Conservation (phyloP, 2,329 filamentous ascomycete species). For the Albifimbria verrucaria region DNA sequence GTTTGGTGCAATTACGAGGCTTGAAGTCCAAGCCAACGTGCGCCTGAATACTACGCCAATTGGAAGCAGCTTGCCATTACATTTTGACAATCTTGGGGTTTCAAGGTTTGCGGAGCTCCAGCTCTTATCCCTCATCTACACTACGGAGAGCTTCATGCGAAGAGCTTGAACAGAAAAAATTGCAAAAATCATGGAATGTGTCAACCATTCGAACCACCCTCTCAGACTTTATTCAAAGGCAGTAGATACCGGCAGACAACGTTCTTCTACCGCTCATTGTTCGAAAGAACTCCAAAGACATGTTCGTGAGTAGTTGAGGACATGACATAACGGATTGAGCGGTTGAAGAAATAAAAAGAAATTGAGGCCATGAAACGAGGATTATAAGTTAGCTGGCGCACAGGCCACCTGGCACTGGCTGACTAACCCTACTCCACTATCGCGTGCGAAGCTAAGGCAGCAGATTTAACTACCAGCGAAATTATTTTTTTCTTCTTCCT, state of each 20-base stretch:
- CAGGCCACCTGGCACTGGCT: slow-evolving; percentile 15
- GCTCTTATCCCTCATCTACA: no score
- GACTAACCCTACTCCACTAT: slow-evolving; percentile 17
- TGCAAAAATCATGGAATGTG: slow-evolving; percentile 45
- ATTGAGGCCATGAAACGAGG: not conserved
- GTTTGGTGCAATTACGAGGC: no score
- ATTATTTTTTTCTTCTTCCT: slow-evolving; percentile 10
- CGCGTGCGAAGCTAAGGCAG: slow-evolving; percentile 2
- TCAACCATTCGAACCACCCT: slow-evolving; percentile 82
- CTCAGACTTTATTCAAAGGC: slow-evolving; percentile 75
- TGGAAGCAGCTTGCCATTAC: no score
- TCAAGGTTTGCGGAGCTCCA: no score
- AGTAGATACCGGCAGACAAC: slow-evolving; percentile 79
- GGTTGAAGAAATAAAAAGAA: slow-evolving; percentile 22
- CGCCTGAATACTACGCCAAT: no score
- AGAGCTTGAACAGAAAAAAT: slow-evolving; percentile 1
- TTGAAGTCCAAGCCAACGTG: no score
- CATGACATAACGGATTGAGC: slow-evolving; percentile 27
- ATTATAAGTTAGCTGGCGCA: slow-evolving; percentile 10
- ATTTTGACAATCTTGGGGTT: no score
- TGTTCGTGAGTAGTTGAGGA: slow-evolving; percentile 22
- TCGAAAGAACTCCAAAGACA: slow-evolving; percentile 53
- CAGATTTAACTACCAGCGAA: slow-evolving; percentile 13
- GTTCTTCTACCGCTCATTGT: slow-evolving; percentile 61
- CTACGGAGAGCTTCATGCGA: no score